phyloP scores from a whole-genome alignment of 495 filamentous ascomycete species.

The Hyaloscypha variabilis region DNA sequence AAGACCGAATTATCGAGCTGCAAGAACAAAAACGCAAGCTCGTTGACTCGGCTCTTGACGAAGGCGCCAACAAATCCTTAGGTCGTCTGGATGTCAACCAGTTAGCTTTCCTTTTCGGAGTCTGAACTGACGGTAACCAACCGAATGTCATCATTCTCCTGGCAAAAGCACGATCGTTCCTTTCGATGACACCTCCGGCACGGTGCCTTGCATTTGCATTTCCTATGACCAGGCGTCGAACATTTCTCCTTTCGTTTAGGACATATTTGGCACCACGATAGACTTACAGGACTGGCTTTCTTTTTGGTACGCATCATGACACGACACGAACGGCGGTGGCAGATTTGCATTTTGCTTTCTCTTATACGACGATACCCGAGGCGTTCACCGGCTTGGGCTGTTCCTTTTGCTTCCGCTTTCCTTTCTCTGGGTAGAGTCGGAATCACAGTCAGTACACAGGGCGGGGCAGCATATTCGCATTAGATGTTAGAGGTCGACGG shows the following conservation, averaged over 20 bases:
- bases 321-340: too few species aligned
- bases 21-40: conserved; percentile 82
- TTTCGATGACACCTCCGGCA: too few species aligned
- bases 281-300: too few species aligned
- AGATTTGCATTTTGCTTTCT: too few species aligned
- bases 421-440: neutral
- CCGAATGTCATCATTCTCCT: too few species aligned
- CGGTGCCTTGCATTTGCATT: too few species aligned
- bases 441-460: neutral
- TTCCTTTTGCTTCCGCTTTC: neutral
- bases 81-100: conserved; percentile 29
- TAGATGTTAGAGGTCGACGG: neutral
- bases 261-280: too few species aligned
- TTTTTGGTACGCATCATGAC: too few species aligned
- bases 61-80: conserved; percentile 45
- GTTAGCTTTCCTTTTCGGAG: conserved; percentile 31
- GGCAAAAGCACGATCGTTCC: too few species aligned
- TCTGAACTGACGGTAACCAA: conserved; percentile 4
- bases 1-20: conserved; percentile 85
- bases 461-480: neutral
- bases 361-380: too few species aligned
- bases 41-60: conserved; percentile 82
- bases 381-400: neutral
- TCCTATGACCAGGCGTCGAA: too few species aligned
- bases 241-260: too few species aligned